Percentiles rank a stretch among this genome's conserved stretches.
These are phyloP conservation scores for Venturia oleaginea DNA, from an alignment of 2,329 filamentous ascomycete genomes.

Conservation along the genomic window DNA sequence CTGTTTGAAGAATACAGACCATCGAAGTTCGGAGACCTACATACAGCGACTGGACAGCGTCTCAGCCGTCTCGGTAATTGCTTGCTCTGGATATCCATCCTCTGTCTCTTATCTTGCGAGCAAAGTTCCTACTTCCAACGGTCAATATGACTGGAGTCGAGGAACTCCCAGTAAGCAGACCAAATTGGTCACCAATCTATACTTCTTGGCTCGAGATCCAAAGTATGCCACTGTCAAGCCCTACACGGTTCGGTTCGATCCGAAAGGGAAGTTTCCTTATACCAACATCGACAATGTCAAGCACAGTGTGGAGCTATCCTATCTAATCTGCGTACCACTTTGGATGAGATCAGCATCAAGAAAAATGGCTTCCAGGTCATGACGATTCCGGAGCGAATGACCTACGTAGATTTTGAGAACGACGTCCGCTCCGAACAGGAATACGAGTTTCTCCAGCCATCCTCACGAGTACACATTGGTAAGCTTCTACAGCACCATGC, in stretches of 20 bases:
- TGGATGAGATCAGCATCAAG: not conserved
- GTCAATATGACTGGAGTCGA: not conserved
- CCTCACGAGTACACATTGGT: constrained; percentile 12
- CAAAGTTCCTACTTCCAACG: no score
- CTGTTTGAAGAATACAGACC: not conserved
- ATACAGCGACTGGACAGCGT: not conserved
- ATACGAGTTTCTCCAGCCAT: constrained; percentile 13
- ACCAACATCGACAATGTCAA: not conserved
- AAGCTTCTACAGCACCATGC: not conserved
- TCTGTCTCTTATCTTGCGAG: not conserved
- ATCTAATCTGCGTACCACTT: not conserved
- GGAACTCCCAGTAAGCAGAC: not conserved
- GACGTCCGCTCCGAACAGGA: constrained; percentile 2
- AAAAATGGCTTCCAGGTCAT: constrained; percentile 5
- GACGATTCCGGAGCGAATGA: not conserved
- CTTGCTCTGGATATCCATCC: not conserved
- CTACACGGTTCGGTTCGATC: constrained; percentile 14
- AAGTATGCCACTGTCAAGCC: constrained; percentile 12
- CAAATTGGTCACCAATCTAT: constrained; percentile 6
- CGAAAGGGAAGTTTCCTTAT: constrained; percentile 1
- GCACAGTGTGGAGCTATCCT: not conserved
- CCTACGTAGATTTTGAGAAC: constrained; percentile 9
- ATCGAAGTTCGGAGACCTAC: not conserved
- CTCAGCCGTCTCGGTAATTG: not conserved
- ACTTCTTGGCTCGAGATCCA: constrained; percentile 7